A percentile compares a stretch with the other conserved stretches of the same genome.
These are phyloP conservation scores for Colletotrichum zoysiae DNA, from an alignment of 2,329 filamentous ascomycete genomes.

Conservation along the genomic window DNA sequence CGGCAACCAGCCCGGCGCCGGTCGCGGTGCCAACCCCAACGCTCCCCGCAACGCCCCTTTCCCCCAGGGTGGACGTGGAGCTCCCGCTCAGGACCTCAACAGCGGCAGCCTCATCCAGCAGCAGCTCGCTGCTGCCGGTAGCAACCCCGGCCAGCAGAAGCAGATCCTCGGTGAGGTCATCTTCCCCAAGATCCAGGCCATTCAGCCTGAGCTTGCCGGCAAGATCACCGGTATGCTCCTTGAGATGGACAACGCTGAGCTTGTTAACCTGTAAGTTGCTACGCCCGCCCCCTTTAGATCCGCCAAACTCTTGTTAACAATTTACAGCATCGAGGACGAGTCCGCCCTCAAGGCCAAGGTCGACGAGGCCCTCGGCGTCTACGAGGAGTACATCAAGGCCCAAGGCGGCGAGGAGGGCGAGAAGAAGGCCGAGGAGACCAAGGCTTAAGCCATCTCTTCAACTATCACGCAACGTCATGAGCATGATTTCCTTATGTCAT, in stretches of 20 bases:
- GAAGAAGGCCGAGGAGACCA: conserved; percentile 61
- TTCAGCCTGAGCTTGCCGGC: conserved; percentile 95
- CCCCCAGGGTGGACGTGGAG: conserved; percentile 63
- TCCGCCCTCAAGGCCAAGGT: conserved; percentile 93
- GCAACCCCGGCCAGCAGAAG: conserved; percentile 85
- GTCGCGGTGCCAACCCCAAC: conserved; percentile 58
- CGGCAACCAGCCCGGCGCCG: conserved; percentile 58
- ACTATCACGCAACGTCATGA: conserved; percentile 40
- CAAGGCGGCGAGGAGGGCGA: conserved; percentile 70
- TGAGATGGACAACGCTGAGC: conserved; percentile 97
- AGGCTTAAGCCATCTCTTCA: conserved; percentile 51
- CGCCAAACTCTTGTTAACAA: conserved; percentile 35
- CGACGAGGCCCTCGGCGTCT: conserved; percentile 95
- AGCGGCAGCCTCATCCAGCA: conserved; percentile 62
- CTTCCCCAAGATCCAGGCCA: conserved; percentile 96
- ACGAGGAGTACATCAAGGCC: conserved; percentile 98
- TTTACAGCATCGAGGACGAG: conserved; percentile 87
- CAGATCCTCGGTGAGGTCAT: conserved; percentile 98
- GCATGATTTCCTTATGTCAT: conserved; percentile 43
- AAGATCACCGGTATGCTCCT: conserved; percentile 99
- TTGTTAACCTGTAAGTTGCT: conserved; percentile 90
- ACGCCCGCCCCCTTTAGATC: too few species aligned
- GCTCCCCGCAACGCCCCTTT: conserved; percentile 58
- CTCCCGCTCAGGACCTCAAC: conserved; percentile 47
- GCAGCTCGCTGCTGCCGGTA: conserved; percentile 67